A percentile compares a stretch with the other conserved stretches of the same genome.
phyloP scores from a whole-genome alignment of 129 eudicot species.

The Tagetes erecta region DNA sequence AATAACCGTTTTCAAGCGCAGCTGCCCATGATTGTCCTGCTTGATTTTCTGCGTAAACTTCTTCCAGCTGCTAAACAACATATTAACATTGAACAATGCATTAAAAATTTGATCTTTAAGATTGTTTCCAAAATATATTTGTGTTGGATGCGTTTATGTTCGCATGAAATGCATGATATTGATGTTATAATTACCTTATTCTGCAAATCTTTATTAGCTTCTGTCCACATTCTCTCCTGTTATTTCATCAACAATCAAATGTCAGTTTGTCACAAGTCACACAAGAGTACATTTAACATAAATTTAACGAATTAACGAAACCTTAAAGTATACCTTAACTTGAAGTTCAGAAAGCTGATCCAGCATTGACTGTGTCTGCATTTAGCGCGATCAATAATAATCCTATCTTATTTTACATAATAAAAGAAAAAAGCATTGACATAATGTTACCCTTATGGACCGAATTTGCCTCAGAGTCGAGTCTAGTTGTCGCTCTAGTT shows the following conservation, averaged over 20 bases:
- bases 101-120: not conserved
- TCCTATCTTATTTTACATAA: not conserved
- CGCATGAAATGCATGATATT: not conserved
- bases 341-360: slow-evolving; percentile 91
- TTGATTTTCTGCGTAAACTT: slow-evolving; percentile 50
- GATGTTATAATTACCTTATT: slow-evolving; percentile 49
- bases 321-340: slow-evolving; percentile 48
- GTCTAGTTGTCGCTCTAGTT: slow-evolving; percentile 84
- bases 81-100: not conserved
- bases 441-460: slow-evolving; percentile 63
- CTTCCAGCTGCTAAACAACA: slow-evolving; percentile 56
- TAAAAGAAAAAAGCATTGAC: not conserved
- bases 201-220: slow-evolving; percentile 72
- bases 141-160: not conserved
- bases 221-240: slow-evolving; percentile 79
- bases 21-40: slow-evolving; percentile 65
- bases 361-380: slow-evolving; percentile 88
- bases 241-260: not conserved
- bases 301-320: not conserved
- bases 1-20: slow-evolving; percentile 47
- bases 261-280: slow-evolving; percentile 7
- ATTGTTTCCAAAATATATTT: not conserved
- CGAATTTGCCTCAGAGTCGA: slow-evolving; percentile 73
- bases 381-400: not conserved
- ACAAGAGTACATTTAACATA: not conserved